phyloP scores from a whole-genome alignment of 306 rosid species.

The Trifolium fragiferum region DNA sequence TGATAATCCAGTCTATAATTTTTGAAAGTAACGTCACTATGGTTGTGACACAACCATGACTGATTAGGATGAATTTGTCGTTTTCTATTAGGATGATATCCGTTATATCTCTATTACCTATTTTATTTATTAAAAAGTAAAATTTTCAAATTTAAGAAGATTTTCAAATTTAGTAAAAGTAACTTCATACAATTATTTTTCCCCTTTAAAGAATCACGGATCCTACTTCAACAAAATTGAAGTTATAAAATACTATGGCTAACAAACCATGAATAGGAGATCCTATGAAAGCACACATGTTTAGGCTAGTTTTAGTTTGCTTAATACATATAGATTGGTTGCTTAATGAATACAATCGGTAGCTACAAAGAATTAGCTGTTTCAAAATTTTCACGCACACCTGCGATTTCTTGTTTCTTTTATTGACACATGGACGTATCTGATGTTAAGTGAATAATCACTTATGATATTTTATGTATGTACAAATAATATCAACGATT shows the following conservation, averaged over 20 bases:
- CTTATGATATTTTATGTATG: too few relatives aligned
- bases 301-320: not conserved
- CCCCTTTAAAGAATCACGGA: too few relatives aligned
- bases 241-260: too few relatives aligned
- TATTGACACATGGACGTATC: too few relatives aligned
- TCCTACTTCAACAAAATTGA: too few relatives aligned
- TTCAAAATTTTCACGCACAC: not conserved
- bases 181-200: too few relatives aligned
- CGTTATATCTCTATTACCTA: not conserved
- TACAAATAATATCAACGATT: too few relatives aligned
- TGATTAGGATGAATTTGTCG: not conserved
- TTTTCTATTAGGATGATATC: too few relatives aligned
- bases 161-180: too few relatives aligned
- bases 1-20: not conserved
- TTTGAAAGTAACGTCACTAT: not conserved
- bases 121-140: too few relatives aligned
- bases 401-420: not conserved
- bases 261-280: too few relatives aligned
- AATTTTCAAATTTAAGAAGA: not conserved
- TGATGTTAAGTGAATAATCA: too few relatives aligned
- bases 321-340: not conserved
- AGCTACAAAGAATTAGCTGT: not conserved
- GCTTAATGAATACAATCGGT: not conserved
- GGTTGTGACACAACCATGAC: not conserved
- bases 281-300: not conserved